phyloP scores from a whole-genome alignment of 805 yeast genomes.

The Kazachstania taianensis region DNA sequence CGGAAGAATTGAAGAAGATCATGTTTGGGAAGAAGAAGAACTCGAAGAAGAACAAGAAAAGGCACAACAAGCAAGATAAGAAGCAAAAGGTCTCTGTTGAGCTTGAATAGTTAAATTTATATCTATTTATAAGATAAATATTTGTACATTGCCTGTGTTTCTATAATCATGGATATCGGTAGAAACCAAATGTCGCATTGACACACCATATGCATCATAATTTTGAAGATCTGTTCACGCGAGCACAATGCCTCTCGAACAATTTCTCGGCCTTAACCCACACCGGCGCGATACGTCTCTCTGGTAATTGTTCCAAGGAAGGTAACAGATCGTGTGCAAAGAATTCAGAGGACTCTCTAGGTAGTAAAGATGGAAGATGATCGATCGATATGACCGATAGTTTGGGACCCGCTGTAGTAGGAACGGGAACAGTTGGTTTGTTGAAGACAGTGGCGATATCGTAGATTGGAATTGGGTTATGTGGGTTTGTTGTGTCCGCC shows the following conservation, averaged over 20 bases:
- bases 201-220: slow-evolving; percentile 28
- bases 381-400: slow-evolving; percentile 90
- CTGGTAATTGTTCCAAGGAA: slow-evolving; percentile 71
- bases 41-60: slow-evolving; percentile 33
- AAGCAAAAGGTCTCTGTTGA: slow-evolving; percentile 45
- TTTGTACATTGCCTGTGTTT: no score
- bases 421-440: slow-evolving; percentile 82
- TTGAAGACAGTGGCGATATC: slow-evolving; percentile 80
- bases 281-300: slow-evolving; percentile 74
- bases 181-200: no score
- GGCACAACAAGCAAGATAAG: slow-evolving; percentile 31
- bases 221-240: slow-evolving; percentile 44
- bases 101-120: slow-evolving; percentile 33
- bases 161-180: no score
- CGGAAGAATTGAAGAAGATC: slow-evolving; percentile 50
- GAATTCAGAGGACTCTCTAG: slow-evolving; percentile 94
- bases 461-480: slow-evolving; percentile 95
- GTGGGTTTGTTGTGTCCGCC: slow-evolving; percentile 97
- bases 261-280: slow-evolving; percentile 85
- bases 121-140: no score
- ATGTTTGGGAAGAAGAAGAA: slow-evolving; percentile 40
- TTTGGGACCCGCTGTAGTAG: slow-evolving; percentile 71
- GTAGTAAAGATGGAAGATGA: slow-evolving; percentile 89
- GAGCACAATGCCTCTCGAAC: slow-evolving; percentile 75
- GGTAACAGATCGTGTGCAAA: slow-evolving; percentile 85